Conservation (phyloP, 192 early-diverging fungal species). For the Cetraspora pellucida region DNA sequence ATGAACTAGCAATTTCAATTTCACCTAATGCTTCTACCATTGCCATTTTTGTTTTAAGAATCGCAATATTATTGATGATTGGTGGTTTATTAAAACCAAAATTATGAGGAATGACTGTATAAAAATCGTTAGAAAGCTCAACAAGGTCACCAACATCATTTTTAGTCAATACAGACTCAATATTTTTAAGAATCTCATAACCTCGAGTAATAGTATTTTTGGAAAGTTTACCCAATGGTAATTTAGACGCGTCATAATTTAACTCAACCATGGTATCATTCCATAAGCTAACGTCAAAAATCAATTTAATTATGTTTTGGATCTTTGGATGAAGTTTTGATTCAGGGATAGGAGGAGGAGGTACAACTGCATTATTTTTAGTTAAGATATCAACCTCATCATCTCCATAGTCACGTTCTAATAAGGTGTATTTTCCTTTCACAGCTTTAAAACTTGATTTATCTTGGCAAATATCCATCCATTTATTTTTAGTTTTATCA, state of each 20-base stretch:
- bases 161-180: conserved; percentile 49
- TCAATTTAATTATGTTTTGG: conserved; percentile 65
- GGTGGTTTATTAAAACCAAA: conserved; percentile 53
- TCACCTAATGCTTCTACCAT: conserved; percentile 72
- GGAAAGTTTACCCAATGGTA: conserved; percentile 77
- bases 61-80: conserved; percentile 49
- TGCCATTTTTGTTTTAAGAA: conserved; percentile 60
- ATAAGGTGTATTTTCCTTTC: conserved; percentile 57
- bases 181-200: conserved; percentile 58
- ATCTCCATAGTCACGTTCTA: conserved; percentile 69
- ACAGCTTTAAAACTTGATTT: neutral
- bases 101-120: conserved; percentile 74
- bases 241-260: conserved; percentile 73
- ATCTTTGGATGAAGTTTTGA: conserved; percentile 51
- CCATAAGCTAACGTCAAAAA: conserved; percentile 70
- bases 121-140: conserved; percentile 58
- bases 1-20: conserved; percentile 65
- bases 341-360: conserved; percentile 33
- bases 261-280: conserved; percentile 61
- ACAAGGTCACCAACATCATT: conserved; percentile 19
- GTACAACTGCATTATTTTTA: conserved; percentile 34
- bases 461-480: conserved; percentile 45
- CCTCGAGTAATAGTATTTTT: conserved; percentile 62
- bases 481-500: conserved; percentile 70
- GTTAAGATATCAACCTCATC: conserved; percentile 42